Percentiles rank a stretch among this genome's conserved stretches.
These are phyloP conservation scores for Clonostachys chloroleuca DNA, from an alignment of 2,329 filamentous ascomycete species.

Conservation along the genomic window DNA sequence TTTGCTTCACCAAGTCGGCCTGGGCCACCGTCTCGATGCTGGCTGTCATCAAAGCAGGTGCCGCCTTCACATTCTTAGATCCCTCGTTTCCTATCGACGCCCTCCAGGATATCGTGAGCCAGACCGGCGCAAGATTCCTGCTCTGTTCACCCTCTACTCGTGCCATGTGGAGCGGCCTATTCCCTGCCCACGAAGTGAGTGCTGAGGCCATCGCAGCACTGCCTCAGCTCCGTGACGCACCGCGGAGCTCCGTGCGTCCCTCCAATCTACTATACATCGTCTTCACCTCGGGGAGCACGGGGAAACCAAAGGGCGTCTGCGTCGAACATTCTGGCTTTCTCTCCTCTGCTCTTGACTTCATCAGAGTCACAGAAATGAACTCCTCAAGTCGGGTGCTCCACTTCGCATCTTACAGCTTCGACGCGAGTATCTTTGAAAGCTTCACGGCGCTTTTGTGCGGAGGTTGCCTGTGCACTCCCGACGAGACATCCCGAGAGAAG, in stretches of 20 bases:
- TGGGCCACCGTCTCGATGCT: conserved; percentile 19
- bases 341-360: not conserved
- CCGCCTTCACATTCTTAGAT: conserved; percentile 21
- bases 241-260: conserved; percentile 1
- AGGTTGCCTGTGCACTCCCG: conserved; percentile 7
- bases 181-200: not conserved
- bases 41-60: conserved; percentile 21
- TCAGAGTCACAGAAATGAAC: conserved; percentile 34
- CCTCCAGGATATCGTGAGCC: conserved; percentile 3
- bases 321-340: not conserved
- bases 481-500: conserved; percentile 5
- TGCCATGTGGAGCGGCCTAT: conserved; percentile 11
- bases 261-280: conserved; percentile 1
- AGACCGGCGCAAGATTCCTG: conserved; percentile 1
- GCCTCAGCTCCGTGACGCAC: not conserved
- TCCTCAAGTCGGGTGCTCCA: conserved; percentile 7
- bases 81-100: conserved; percentile 6
- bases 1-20: conserved; percentile 19
- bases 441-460: conserved; percentile 4
- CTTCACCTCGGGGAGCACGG: conserved; percentile 2
- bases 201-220: not conserved
- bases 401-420: conserved; percentile 7
- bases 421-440: conserved; percentile 4
- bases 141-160: not conserved
- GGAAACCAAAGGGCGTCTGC: conserved; percentile 2